Percentiles rank a stretch among this genome's conserved stretches.
Evolutionary conservation across 129 eudicot genomes (phyloP).

Genomic region (Calendula officinalis): DNA sequence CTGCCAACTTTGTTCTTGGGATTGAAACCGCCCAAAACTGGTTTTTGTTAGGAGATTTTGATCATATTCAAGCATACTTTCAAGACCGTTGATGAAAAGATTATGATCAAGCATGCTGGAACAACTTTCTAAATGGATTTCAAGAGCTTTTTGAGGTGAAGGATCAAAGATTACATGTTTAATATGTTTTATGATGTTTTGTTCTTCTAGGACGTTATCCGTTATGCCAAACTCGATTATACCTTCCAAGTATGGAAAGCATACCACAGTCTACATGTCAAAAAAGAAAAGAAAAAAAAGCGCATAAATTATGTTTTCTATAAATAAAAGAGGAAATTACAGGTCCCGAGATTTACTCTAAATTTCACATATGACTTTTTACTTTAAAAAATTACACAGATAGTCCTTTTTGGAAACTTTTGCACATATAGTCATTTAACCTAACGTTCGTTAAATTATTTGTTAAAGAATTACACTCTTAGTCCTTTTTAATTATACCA

Average conservation of each 20-base stretch:
- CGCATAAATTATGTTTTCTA: slow-evolving; percentile 3
- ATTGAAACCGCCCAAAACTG: slow-evolving; percentile 34
- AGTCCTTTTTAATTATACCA: neutral
- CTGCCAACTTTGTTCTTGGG: slow-evolving; percentile 54
- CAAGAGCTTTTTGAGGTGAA: slow-evolving; percentile 24
- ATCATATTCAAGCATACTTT: slow-evolving; percentile 35
- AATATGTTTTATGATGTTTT: slow-evolving; percentile 51
- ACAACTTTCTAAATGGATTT: slow-evolving; percentile 30
- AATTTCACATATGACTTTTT: too few relatives aligned
- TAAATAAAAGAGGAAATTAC: too few relatives aligned
- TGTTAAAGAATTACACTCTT: too few relatives aligned
- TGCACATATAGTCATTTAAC: too few relatives aligned
- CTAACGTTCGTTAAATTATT: too few relatives aligned
- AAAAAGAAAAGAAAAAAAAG: too few relatives aligned
- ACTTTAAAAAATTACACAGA: too few relatives aligned
- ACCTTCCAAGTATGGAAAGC: slow-evolving; percentile 82
- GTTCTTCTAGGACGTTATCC: slow-evolving; percentile 75
- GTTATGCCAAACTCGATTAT: slow-evolving; percentile 74
- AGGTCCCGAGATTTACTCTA: too few relatives aligned
- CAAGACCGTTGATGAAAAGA: slow-evolving; percentile 26
- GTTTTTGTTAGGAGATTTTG: slow-evolving; percentile 14
- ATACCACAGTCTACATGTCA: slow-evolving; percentile 67
- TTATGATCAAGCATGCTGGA: slow-evolving; percentile 30
- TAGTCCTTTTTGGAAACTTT: too few relatives aligned
- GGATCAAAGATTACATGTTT: slow-evolving; percentile 39